Base-by-base conservation (phyloP, 371 early-diverging fungal genomes). In the Phascolomyces articulosus region DNA sequence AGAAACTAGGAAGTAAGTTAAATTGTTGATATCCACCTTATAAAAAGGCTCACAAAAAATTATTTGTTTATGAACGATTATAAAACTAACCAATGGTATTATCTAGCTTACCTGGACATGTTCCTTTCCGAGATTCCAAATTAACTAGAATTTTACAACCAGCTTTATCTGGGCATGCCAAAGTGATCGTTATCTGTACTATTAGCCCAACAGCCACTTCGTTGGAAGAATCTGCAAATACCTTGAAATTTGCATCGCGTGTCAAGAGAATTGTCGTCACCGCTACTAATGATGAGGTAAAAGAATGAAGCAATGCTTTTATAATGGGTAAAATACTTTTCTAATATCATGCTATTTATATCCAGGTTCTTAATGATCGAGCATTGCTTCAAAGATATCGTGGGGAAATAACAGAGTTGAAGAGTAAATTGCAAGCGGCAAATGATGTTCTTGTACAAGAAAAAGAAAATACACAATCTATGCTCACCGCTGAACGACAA, bases 61-160 rank as follows among this genome's bases (percentile, higher is more conserved):
- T 38, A 38, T 9, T n/a, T n/a, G n/a, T n/a, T n/a, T n/a, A n/a
- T n/a, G n/a, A n/a, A n/a, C n/a, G n/a, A n/a, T n/a, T n/a, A n/a
- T n/a, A n/a, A n/a, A n/a, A n/a, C 9, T 34, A 34, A 58, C n/a
- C 18, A 10, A 48, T 40, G 38, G 0, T 34, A 34, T 34, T 34
- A 31, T 34, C 2, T 51, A 71, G 72, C 41, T 49, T 82, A 84
- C 20, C 78, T 7, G 44, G 74, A 9, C 93, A 93, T 75, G 88
- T 95, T 38, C 94, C 95, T 3, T 97, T 87, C 77, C 90, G 96
- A 23, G 96, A 97, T 67, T 93, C 95, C 9, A 96, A 97, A 70
- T 75, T 98, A 44, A 98, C 96, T 0, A 71, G 96, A 34, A 85
- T 96, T 38, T 74, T 98, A 34, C 95, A 96, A 68, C 79, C 87